Evolutionary conservation across 140 eudicot genomes (phyloP).

Genomic region (Cichorium intybus): DNA sequence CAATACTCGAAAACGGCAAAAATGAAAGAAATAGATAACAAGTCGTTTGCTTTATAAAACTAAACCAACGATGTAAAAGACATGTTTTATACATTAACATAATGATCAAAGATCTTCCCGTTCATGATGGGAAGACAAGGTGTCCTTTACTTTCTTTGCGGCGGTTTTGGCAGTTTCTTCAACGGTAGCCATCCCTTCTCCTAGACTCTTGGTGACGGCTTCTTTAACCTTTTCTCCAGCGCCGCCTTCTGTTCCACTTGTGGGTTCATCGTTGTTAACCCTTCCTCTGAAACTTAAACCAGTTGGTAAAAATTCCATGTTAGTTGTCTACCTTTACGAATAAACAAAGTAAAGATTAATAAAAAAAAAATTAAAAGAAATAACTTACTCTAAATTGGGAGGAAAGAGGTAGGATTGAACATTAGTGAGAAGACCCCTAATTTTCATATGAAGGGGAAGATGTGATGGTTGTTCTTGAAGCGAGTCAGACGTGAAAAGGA

Average conservation of each 20-base stretch:
- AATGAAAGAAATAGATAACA: too few species aligned
- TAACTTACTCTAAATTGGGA: slow-evolving; percentile 21
- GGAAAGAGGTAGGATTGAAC: slow-evolving; percentile 12
- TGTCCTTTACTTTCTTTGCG: slow-evolving; percentile 11
- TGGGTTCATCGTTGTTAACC: background rate
- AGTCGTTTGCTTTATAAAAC: too few species aligned
- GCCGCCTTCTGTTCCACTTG: slow-evolving; percentile 2
- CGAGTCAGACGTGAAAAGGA: background rate
- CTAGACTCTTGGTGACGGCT: slow-evolving; percentile 31
- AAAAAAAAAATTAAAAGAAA: background rate
- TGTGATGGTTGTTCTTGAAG: background rate
- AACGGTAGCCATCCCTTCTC: slow-evolving; percentile 19
- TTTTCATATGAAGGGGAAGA: slow-evolving; percentile 1
- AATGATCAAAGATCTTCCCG: background rate
- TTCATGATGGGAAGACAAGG: background rate
- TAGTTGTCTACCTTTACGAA: background rate
- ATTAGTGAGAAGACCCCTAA: background rate
- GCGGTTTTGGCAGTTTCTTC: slow-evolving; percentile 43
- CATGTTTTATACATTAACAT: background rate
- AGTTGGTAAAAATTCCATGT: background rate
- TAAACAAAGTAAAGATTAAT: background rate
- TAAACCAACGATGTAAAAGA: background rate
- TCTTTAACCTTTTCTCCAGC: slow-evolving; percentile 30
- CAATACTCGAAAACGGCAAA: background rate
- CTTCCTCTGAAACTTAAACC: slow-evolving; percentile 26